Conservation (phyloP, 2,329 filamentous ascomycete species). For the Ilyonectria robusta region DNA sequence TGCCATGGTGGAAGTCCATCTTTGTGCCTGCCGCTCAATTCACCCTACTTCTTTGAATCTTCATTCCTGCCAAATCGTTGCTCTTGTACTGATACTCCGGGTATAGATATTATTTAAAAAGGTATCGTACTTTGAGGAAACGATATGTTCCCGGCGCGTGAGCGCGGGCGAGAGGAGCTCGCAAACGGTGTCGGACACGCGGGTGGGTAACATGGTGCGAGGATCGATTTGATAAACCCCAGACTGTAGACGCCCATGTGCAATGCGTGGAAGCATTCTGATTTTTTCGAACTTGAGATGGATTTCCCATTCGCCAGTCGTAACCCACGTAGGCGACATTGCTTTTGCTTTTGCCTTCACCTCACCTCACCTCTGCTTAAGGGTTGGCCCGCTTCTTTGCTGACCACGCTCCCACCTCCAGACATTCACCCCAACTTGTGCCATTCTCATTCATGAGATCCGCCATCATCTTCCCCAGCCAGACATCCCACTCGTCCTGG, state of each 20-base stretch:
- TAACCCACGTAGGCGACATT: slow-evolving; percentile 27
- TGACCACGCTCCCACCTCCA: slow-evolving; percentile 90
- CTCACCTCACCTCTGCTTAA: slow-evolving; percentile 24
- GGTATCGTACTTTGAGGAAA: slow-evolving; percentile 87
- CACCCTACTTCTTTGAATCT: slow-evolving; percentile 1
- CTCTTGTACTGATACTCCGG: slow-evolving; percentile 43
- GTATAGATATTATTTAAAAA: slow-evolving; percentile 78
- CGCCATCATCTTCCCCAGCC: slow-evolving; percentile 89
- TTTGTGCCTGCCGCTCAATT: background rate
- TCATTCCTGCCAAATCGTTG: slow-evolving; percentile 31
- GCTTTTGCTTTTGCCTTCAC: slow-evolving; percentile 33
- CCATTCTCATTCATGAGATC: slow-evolving; percentile 86
- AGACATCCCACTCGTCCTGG: slow-evolving; percentile 92
- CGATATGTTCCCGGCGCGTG: slow-evolving; percentile 73
- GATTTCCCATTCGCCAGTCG: slow-evolving; percentile 22
- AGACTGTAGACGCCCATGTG: slow-evolving; percentile 8
- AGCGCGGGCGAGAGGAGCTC: slow-evolving; percentile 27
- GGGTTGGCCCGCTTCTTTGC: slow-evolving; percentile 75
- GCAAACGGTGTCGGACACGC: slow-evolving; percentile 8
- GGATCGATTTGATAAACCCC: slow-evolving; percentile 17
- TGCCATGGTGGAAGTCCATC: background rate
- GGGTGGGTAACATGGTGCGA: slow-evolving; percentile 6
- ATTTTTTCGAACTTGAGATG: slow-evolving; percentile 31
- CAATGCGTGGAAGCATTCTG: slow-evolving; percentile 24
- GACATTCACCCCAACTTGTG: slow-evolving; percentile 86